phyloP scores from a whole-genome alignment of 176 grass and related monocot species.

The Juncus effusus region DNA sequence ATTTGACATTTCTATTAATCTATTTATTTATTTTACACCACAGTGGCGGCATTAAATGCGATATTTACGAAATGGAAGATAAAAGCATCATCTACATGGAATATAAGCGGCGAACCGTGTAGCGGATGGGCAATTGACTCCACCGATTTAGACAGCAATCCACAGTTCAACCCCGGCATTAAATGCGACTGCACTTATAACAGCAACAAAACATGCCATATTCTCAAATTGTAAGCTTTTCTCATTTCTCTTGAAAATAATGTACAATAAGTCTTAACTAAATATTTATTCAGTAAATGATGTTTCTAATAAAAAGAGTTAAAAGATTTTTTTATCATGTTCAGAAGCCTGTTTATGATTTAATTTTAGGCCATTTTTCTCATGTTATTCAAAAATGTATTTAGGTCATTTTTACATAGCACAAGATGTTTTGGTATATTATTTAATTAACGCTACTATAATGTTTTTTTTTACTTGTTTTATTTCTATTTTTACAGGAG shows the following conservation, averaged over 20 bases:
- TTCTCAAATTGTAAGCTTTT: constrained; percentile 46
- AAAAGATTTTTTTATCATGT: no score
- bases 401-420: background rate
- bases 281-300: no score
- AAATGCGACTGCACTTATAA: no score
- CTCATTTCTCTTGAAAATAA: background rate
- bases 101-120: no score
- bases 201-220: constrained; percentile 54
- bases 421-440: background rate
- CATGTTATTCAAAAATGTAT: background rate
- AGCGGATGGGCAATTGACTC: no score
- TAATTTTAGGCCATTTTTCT: no score
- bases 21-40: background rate
- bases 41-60: constrained; percentile 65
- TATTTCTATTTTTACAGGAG: constrained; percentile 37
- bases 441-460: background rate
- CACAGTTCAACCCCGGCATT: constrained; percentile 35
- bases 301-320: no score
- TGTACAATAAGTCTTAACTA: background rate
- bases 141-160: constrained; percentile 19
- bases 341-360: background rate
- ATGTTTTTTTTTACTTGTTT: background rate
- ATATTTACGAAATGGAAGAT: constrained; percentile 44
- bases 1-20: background rate
- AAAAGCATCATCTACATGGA: constrained; percentile 27